Percentiles rank a stretch among this genome's conserved stretches.
Evolutionary conservation across 2,329 filamentous ascomycete genomes (phyloP).

Genomic region (Ceratocystis alfenasii): DNA sequence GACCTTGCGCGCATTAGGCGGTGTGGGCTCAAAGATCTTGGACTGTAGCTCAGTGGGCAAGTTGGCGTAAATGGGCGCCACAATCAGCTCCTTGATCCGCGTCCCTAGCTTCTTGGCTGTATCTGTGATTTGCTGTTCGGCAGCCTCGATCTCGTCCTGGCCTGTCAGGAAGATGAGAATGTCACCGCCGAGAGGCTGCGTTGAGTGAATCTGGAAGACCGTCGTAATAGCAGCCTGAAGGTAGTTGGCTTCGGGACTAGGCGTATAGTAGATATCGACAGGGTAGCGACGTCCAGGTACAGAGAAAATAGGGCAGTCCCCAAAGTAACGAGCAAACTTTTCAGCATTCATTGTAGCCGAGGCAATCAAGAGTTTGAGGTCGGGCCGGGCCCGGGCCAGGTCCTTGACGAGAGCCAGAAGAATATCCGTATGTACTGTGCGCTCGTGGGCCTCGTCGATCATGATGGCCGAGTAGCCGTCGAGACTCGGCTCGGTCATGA

Average conservation of each 20-base stretch:
- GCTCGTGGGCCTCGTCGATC: constrained; percentile 95
- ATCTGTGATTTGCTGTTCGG: constrained; percentile 71
- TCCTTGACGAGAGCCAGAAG: constrained; percentile 81
- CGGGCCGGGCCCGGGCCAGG: constrained; percentile 66
- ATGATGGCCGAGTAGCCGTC: constrained; percentile 76
- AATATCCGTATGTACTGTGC: constrained; percentile 84
- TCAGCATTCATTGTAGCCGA: constrained; percentile 90
- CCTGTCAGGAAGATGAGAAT: constrained; percentile 92
- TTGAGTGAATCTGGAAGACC: constrained; percentile 87
- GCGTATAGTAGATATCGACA: constrained; percentile 84
- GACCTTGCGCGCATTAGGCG: constrained; percentile 73
- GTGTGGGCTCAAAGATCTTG: constrained; percentile 90
- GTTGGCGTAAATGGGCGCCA: constrained; percentile 90
- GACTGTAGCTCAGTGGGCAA: constrained; percentile 80
- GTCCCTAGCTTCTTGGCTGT: constrained; percentile 77
- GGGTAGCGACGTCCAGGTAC: constrained; percentile 82
- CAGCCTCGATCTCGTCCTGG: constrained; percentile 89
- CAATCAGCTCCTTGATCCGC: constrained; percentile 73
- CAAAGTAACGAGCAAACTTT: constrained; percentile 85
- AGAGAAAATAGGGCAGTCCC: constrained; percentile 86
- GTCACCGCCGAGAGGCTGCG: constrained; percentile 63
- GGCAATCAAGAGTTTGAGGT: constrained; percentile 82
- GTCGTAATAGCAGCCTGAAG: constrained; percentile 83
- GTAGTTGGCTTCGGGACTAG: constrained; percentile 87
- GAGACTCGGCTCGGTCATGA: constrained; percentile 78